phyloP scores from a whole-genome alignment of 495 filamentous ascomycete species.

The Neurospora sublineolata region DNA sequence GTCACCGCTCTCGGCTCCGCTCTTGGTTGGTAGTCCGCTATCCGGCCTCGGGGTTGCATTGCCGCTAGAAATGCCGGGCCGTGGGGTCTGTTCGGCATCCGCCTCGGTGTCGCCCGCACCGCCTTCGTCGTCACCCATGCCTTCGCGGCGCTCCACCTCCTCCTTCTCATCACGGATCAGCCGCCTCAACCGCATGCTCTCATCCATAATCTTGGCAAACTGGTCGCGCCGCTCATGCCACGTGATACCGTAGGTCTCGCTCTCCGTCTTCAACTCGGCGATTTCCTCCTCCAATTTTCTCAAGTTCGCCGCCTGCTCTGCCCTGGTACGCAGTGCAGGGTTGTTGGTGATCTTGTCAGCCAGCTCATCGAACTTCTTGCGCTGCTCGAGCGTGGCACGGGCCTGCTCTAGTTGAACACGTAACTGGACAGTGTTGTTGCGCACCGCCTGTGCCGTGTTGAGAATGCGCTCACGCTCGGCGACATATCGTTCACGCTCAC shows the following conservation, averaged over 20 bases:
- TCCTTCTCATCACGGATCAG: conserved; percentile 95
- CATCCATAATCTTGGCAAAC: conserved; percentile 83
- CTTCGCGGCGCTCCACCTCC: conserved; percentile 60
- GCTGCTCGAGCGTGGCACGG: conserved; percentile 59
- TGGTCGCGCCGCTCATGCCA: conserved; percentile 81
- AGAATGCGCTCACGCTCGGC: conserved; percentile 67
- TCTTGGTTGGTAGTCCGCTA: conserved; percentile 25
- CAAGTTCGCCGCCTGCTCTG: conserved; percentile 70
- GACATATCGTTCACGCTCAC: conserved; percentile 78
- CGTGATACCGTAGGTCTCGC: conserved; percentile 65
- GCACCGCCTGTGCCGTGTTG: conserved; percentile 60
- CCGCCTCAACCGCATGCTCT: conserved; percentile 72
- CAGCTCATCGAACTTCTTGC: conserved; percentile 77
- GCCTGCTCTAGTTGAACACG: conserved; percentile 63
- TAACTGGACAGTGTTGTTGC: conserved; percentile 61
- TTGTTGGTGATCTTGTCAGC: conserved; percentile 81
- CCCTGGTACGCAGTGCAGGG: conserved; percentile 62
- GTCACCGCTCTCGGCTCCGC: conserved; percentile 27
- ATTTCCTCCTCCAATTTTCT: conserved; percentile 80
- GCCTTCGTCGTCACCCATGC: conserved; percentile 72
- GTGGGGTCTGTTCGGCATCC: conserved; percentile 27
- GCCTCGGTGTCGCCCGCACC: conserved; percentile 39
- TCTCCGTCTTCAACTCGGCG: conserved; percentile 72
- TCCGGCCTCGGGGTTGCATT: conserved; percentile 30
- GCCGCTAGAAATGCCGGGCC: conserved; percentile 27